These are phyloP conservation scores for Crucibulum parvulum DNA, from an alignment of 1,284 basidiomycete genomes.

Conservation along the genomic window DNA sequence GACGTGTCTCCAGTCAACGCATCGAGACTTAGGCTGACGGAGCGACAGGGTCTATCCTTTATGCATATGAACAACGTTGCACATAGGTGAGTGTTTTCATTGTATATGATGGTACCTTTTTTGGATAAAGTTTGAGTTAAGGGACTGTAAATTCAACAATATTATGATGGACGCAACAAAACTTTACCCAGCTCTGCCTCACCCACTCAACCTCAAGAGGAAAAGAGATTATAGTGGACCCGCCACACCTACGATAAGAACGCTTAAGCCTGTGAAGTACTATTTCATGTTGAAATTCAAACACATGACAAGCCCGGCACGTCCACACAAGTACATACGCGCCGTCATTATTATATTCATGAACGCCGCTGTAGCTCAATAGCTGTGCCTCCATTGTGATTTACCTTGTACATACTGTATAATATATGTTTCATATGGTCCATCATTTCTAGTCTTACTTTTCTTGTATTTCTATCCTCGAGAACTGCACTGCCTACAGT, in stretches of 20 bases:
- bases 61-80: conserved; percentile 15
- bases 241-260: conserved; percentile 8
- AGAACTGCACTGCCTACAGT: too few relatives aligned
- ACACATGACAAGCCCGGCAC: too few relatives aligned
- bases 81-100: conserved; percentile 9
- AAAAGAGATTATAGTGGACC: conserved; percentile 5
- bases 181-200: conserved; percentile 28
- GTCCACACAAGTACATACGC: too few relatives aligned
- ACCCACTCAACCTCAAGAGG: conserved; percentile 16
- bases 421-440: too few relatives aligned
- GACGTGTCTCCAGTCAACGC: conserved; percentile 14
- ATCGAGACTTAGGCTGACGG: too few relatives aligned
- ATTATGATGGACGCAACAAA: conserved; percentile 31
- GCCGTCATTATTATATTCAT: too few relatives aligned
- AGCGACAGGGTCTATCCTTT: conserved; percentile 13
- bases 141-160: conserved; percentile 29
- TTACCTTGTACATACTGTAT: too few relatives aligned
- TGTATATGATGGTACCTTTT: conserved; percentile 2
- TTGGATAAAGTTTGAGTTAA: conserved; percentile 8
- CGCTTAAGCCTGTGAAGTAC: conserved; percentile 14
- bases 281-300: too few relatives aligned
- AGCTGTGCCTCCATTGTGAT: too few relatives aligned
- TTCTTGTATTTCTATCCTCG: too few relatives aligned
- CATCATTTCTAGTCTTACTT: too few relatives aligned
- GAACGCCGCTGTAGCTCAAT: too few relatives aligned